phyloP scores from a whole-genome alignment of 2,329 filamentous ascomycete genomes.

The Verticillium tricorpus region DNA sequence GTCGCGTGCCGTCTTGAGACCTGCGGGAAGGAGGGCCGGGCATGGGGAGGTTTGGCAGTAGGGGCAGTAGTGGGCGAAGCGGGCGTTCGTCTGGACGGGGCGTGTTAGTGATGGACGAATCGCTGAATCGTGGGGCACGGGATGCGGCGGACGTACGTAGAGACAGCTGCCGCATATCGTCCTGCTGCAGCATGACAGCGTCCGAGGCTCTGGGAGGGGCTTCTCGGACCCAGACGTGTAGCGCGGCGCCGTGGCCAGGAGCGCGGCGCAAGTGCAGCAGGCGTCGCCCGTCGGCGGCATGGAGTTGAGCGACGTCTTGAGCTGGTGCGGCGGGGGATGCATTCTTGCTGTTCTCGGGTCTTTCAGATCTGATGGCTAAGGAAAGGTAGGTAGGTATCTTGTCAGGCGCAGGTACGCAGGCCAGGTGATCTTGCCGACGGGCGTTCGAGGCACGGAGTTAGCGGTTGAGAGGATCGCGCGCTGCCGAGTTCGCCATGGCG shows the following conservation, averaged over 20 bases:
- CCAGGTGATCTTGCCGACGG: background rate
- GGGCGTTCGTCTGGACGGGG: slow-evolving; percentile 50
- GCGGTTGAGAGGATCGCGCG: background rate
- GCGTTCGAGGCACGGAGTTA: background rate
- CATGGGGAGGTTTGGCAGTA: slow-evolving; percentile 72
- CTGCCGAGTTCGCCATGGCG: background rate
- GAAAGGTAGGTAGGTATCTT: too few species aligned
- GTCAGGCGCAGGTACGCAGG: background rate
- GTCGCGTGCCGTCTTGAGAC: slow-evolving; percentile 54
- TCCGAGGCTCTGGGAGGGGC: slow-evolving; percentile 52
- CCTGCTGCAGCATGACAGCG: slow-evolving; percentile 64
- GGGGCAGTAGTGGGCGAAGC: slow-evolving; percentile 64
- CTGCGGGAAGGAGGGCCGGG: slow-evolving; percentile 50
- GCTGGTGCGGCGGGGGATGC: background rate
- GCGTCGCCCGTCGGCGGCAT: slow-evolving; percentile 23
- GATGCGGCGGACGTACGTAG: slow-evolving; percentile 38
- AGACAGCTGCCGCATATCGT: slow-evolving; percentile 70
- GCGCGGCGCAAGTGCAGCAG: slow-evolving; percentile 67
- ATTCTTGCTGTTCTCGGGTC: background rate
- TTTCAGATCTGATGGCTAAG: too few species aligned
- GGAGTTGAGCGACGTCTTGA: background rate
- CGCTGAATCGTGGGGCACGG: background rate
- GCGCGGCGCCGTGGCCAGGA: slow-evolving; percentile 51
- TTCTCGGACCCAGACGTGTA: slow-evolving; percentile 55
- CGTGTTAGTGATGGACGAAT: slow-evolving; percentile 3